Evolutionary conservation across 2,329 filamentous ascomycete genomes (phyloP), one percentile per base, ranked within the genome.

Genomic region (Pyrenochaeta sp.): DNA sequence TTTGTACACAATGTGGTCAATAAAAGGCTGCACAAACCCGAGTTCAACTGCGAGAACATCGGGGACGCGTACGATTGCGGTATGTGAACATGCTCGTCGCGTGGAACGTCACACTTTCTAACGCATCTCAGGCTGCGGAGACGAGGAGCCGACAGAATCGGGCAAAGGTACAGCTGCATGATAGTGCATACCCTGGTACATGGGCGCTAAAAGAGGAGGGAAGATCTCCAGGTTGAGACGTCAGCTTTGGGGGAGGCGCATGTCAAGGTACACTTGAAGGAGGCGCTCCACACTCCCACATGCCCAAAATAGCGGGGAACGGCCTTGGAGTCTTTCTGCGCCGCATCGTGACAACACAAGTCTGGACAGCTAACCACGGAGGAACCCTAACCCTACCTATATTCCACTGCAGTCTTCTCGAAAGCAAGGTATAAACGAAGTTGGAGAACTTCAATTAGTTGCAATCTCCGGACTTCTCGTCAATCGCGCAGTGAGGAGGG

Each of bases 1-100:
- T 82, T 83, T 60, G 80, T 86, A 27, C 84, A 87, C 60, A 87
- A 87, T 52, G 76, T 85, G 59, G 83, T 87, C 49, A 87, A 87
- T 61, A 76, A 80, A 61, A 79, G 81, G 59, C 70, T 87, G 47
- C 67, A 77, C 21, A 87, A 87, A 65, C 75, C 78, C 4, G 65
- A 81, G 15, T 87, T 86, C 60, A 82, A 86, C 64, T 87, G 84
- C 67, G 77, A 77, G 28, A 81, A 85, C 24, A 82, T 87, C 44
- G 84, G 83, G 2, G 82, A 85, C 44, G 85, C 84, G 52, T 87
- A 87, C 62, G 83, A 87, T 60, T 87, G 84, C 58, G 84, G 52
- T 39, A n/a, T 28, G 15, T 26, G 21, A 15, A 44, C 31, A n/a
- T n/a, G n/a, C n/a, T n/a, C n/a, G n/a, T n/a, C n/a, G n/a, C n/a